These are phyloP conservation scores for Dillenia suffruticosa DNA, from an alignment of 164 flowering plant species.

Conservation along the genomic window DNA sequence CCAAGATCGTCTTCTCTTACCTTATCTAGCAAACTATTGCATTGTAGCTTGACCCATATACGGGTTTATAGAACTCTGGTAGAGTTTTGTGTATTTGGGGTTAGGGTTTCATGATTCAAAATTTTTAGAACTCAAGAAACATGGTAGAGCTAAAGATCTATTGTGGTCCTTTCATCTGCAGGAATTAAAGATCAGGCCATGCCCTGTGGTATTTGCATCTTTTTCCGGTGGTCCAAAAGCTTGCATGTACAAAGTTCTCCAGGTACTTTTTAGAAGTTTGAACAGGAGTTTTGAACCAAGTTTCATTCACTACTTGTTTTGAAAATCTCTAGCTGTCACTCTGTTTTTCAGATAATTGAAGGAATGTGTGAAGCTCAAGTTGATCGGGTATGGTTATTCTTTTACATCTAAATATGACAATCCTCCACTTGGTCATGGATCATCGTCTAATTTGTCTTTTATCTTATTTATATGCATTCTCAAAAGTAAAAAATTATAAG, in stretches of 20 bases:
- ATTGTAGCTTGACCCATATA: too few relatives aligned
- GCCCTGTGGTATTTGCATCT: constrained; percentile 81
- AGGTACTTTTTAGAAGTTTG: constrained; percentile 40
- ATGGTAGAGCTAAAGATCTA: too few relatives aligned
- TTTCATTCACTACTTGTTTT: too few relatives aligned
- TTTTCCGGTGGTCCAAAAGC: constrained; percentile 96
- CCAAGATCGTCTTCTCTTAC: neutral
- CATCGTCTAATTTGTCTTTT: neutral
- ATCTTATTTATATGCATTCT: neutral
- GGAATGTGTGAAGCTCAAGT: constrained; percentile 43
- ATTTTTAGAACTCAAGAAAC: too few relatives aligned
- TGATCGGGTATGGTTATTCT: constrained; percentile 38
- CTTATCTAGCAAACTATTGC: too few relatives aligned
- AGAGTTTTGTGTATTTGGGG: too few relatives aligned
- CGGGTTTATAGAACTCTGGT: too few relatives aligned
- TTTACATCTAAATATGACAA: neutral
- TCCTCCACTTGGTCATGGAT: too few relatives aligned
- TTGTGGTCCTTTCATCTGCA: constrained; percentile 18
- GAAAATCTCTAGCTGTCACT: neutral
- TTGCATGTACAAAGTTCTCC: constrained; percentile 92
- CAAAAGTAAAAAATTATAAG: too few relatives aligned
- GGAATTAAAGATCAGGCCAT: constrained; percentile 72
- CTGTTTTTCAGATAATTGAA: constrained; percentile 63
- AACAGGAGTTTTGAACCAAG: too few relatives aligned
- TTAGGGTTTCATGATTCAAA: too few relatives aligned